Conservation (phyloP, 306 rosid genomes). For the Dryas drummondii region DNA sequence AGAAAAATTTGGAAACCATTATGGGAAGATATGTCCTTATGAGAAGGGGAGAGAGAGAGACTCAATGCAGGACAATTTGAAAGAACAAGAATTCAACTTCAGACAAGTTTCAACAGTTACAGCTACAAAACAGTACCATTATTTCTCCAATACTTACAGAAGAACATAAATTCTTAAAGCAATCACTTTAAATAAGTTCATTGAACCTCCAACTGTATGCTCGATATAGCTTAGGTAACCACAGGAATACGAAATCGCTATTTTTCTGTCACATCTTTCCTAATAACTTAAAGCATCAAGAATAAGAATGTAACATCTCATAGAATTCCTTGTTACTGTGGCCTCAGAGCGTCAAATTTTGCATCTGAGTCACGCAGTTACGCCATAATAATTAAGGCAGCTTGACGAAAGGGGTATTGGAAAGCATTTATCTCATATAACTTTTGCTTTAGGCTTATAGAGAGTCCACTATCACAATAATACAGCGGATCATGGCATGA, state of each 20-base stretch:
- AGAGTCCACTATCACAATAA: slow-evolving; percentile 4
- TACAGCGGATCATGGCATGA: neutral
- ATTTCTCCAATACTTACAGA: neutral
- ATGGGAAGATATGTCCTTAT: neutral
- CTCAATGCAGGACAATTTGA: neutral
- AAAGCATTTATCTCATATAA: neutral
- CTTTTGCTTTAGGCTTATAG: neutral
- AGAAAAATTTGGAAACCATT: slow-evolving; percentile 6
- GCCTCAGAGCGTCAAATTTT: too few relatives aligned
- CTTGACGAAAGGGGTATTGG: neutral
- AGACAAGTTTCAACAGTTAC: slow-evolving; percentile 13
- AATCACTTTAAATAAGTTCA: neutral
- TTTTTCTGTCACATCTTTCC: neutral
- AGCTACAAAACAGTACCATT: slow-evolving; percentile 1
- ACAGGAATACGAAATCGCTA: neutral
- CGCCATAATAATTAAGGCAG: neutral
- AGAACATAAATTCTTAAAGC: neutral
- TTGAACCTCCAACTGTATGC: neutral
- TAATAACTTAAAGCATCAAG: slow-evolving; percentile 1
- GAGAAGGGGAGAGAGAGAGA: neutral
- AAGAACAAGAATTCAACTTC: neutral
- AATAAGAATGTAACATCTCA: neutral
- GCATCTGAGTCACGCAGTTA: too few relatives aligned
- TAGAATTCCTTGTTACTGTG: too few relatives aligned
- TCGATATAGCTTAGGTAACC: neutral